These are phyloP conservation scores for Cupressus sempervirens DNA, from an alignment of 75 land plant genomes.

Conservation along the genomic window DNA sequence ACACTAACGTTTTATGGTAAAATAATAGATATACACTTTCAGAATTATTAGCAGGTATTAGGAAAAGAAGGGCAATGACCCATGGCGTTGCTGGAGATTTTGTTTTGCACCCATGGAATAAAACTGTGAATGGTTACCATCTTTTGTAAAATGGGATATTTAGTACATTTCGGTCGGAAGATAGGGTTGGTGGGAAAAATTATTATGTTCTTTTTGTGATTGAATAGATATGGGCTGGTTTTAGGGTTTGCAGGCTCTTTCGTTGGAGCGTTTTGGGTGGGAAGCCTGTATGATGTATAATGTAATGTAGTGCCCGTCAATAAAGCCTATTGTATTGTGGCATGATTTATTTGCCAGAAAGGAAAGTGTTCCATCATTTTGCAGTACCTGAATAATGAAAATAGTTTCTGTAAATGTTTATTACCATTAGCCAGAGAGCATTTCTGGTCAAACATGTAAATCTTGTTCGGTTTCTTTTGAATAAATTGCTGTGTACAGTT, in stretches of 20 bases:
- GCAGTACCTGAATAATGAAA: conserved; percentile 7
- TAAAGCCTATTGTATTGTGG: not conserved
- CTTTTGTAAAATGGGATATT: not conserved
- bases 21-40: not conserved
- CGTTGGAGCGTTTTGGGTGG: not conserved
- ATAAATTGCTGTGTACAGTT: too few species aligned
- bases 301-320: conserved; percentile 2
- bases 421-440: not conserved
- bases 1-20: not conserved
- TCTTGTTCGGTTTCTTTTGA: too few species aligned
- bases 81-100: not conserved
- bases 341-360: not conserved
- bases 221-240: not conserved
- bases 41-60: not conserved
- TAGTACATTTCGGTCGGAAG: not conserved
- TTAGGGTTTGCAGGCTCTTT: not conserved
- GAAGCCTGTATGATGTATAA: not conserved
- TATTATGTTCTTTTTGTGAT: not conserved
- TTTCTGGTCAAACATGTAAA: not conserved
- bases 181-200: not conserved
- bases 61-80: not conserved
- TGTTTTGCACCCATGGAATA: not conserved
- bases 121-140: not conserved
- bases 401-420: not conserved
- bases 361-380: not conserved